Base-by-base conservation (phyloP, 331 rosid species). In the Pyracantha coccinea region DNA sequence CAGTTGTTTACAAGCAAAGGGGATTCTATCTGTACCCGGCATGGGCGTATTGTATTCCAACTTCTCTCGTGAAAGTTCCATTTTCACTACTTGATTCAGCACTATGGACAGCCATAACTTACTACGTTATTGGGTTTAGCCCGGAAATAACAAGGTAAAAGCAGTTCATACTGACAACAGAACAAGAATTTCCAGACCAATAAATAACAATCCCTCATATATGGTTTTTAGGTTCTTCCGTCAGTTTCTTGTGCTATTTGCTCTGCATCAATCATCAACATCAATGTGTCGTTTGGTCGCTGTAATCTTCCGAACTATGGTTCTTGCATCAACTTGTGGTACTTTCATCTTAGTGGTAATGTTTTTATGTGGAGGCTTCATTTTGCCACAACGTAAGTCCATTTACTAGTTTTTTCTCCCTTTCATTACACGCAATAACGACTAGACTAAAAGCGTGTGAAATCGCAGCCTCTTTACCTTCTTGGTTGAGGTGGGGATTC, bases 41-140 rank as follows among this genome's bases (percentile, higher is more conserved):
- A 15, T 93, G 98, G 98, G 91, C 98, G 17, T 93, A 87, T 71
- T 84, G 93, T 25, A 79, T 93, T 82, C 98, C 98, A 16, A 79
- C 98, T 58, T 72, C 91, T 59, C 71, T 93, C 75, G 53, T 90
- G 41, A 93, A 90, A 76, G 73, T 93, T 75, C 98, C 96, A 72
- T 86, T 93, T 78, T 93, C 98, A 11, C 75, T 89, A 17, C 61
- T 89, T 62, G 98, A 89, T 78, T 58, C 97, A 7, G 69, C 84
- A 28, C 85, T 93, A 14, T 93, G 98, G 98, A 93, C 97, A 58
- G 83, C 83, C 75, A 66, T 90, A 52, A 93, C 98, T 79, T 93
- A 93, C 76, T 93, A 89, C 68, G 97, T 88, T 66, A 85, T 93
- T 71, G 98, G 97, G 55, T 93, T 82, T 75, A 89, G 87, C 73